phyloP scores from a whole-genome alignment of 495 filamentous ascomycete genomes.

The Acidomyces sp. region DNA sequence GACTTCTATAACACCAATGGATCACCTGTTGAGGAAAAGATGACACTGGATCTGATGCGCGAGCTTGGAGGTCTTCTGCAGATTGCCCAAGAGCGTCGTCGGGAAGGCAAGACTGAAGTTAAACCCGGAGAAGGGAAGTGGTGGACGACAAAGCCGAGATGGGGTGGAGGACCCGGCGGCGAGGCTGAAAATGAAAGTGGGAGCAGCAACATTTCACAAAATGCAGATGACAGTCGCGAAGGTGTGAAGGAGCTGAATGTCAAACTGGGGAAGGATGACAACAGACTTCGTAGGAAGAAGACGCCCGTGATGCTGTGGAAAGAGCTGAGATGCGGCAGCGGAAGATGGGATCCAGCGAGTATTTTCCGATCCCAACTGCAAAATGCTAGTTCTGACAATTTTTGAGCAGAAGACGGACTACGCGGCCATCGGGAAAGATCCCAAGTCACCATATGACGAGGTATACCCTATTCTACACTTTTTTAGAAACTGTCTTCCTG shows the following conservation, averaged over 20 bases:
- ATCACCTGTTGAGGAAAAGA: slow-evolving; percentile 1
- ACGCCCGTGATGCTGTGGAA: slow-evolving; percentile 28
- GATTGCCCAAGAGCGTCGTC: slow-evolving; percentile 67
- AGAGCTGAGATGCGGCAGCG: slow-evolving; percentile 21
- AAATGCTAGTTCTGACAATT: too few relatives aligned
- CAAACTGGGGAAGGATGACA: slow-evolving; percentile 31
- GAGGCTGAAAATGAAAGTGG: slow-evolving; percentile 25
- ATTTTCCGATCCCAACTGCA: too few relatives aligned
- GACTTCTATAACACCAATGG: slow-evolving; percentile 26
- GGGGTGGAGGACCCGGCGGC: slow-evolving; percentile 46
- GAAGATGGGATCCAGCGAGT: slow-evolving; percentile 58
- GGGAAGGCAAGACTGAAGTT: slow-evolving; percentile 53
- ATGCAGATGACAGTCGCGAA: slow-evolving; percentile 45
- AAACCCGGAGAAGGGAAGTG: slow-evolving; percentile 60
- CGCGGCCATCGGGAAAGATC: slow-evolving; percentile 52
- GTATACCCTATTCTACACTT: slow-evolving; percentile 28
- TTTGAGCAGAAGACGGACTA: slow-evolving; percentile 45
- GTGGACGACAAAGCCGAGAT: slow-evolving; percentile 64
- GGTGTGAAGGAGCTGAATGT: slow-evolving; percentile 41
- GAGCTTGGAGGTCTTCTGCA: slow-evolving; percentile 64
- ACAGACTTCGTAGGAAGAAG: slow-evolving; percentile 19
- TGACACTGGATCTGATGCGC: slow-evolving; percentile 48
- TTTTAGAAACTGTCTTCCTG: background rate
- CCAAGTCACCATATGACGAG: slow-evolving; percentile 39
- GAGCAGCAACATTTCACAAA: slow-evolving; percentile 7